Evolutionary conservation across 2,329 filamentous ascomycete species (phyloP).

Genomic region (Talaromyces sp.): DNA sequence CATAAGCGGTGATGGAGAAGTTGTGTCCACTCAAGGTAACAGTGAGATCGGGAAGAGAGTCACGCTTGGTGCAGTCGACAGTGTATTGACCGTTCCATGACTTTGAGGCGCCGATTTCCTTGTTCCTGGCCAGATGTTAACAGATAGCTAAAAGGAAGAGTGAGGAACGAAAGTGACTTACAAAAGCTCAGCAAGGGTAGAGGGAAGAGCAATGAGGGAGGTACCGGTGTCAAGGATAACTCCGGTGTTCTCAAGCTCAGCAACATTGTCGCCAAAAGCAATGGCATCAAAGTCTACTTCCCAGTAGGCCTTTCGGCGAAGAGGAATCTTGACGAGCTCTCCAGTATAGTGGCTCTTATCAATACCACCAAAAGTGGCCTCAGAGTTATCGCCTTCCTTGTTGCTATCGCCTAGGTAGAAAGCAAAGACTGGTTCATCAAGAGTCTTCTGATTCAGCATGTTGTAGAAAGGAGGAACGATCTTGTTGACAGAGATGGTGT

Average conservation of each 20-base stretch:
- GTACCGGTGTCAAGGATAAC: slow-evolving; percentile 98
- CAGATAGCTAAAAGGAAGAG: neutral
- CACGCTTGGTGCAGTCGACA: slow-evolving; percentile 79
- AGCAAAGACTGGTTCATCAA: slow-evolving; percentile 90
- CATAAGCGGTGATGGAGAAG: slow-evolving; percentile 81
- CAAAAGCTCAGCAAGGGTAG: slow-evolving; percentile 85
- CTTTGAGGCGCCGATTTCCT: slow-evolving; percentile 97
- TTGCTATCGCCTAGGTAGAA: slow-evolving; percentile 85
- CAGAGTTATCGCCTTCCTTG: slow-evolving; percentile 68
- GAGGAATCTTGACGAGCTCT: slow-evolving; percentile 85
- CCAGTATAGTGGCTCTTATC: slow-evolving; percentile 77
- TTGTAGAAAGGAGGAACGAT: slow-evolving; percentile 96
- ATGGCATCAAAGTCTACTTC: slow-evolving; percentile 95
- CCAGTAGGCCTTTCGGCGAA: slow-evolving; percentile 99
- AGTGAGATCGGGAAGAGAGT: slow-evolving; percentile 79
- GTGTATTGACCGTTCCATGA: slow-evolving; percentile 95
- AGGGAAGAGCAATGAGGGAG: slow-evolving; percentile 91
- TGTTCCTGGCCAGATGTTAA: slow-evolving; percentile 55
- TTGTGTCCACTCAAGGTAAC: slow-evolving; percentile 88
- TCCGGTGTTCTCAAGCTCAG: slow-evolving; percentile 89
- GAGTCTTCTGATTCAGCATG: slow-evolving; percentile 80
- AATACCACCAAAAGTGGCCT: slow-evolving; percentile 83
- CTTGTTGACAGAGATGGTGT: slow-evolving; percentile 93
- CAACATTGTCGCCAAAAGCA: slow-evolving; percentile 76
- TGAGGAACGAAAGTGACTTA: slow-evolving; percentile 32